Base-by-base conservation (phyloP, 768 basidiomycete species). In the Phlegmacium glaucopus region DNA sequence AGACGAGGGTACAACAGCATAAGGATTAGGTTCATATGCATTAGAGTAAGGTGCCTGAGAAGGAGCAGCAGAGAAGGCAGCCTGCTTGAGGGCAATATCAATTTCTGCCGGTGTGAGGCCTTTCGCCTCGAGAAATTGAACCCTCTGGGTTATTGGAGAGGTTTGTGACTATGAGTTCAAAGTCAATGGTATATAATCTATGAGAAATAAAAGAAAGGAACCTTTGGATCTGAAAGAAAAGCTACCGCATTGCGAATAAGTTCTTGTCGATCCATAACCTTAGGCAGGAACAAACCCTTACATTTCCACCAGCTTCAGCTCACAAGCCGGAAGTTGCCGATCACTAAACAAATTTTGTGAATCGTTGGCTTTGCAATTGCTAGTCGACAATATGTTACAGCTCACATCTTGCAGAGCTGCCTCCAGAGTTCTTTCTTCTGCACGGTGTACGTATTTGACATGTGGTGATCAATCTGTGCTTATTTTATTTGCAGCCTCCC, bases 61-160 rank as follows among this genome's bases (percentile, higher is more conserved):
- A 26, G 57, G 50, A n/a, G 59, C 51, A 48, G 46, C 49, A 36
- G 61, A 49, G 42, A 48, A 53, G 25, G 81, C 64, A 0, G 83
- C 78, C 61, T 84, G 85, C 49, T 77, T 77, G 61, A 97, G 64
- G 1, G 92, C 94, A 26, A 82, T 72, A 63, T 96, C 90, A 51
- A 98, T 94, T 69, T 99, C 95, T 12, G 72, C 65, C 6, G 76
- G 74, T 0, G 83, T 85, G 28, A 99, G 73, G 2, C 96, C 96
- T 65, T 98, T 97, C 6, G 91, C 86, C 59, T 96, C 87, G n/a
- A 99, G 79, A 71, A 98, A 99, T 53, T 90, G 86, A 39, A 98
- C 78, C 43, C 90, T 82, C 63, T 95, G 90, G 1, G 87, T 76
- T 25, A 95, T 68, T 1, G 92, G 75, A 3, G 93, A 89, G 29